A percentile compares a stretch with the other conserved stretches of the same genome.
phyloP scores from a whole-genome alignment of 2,329 filamentous ascomycete species.

The Claviceps humidiphila region DNA sequence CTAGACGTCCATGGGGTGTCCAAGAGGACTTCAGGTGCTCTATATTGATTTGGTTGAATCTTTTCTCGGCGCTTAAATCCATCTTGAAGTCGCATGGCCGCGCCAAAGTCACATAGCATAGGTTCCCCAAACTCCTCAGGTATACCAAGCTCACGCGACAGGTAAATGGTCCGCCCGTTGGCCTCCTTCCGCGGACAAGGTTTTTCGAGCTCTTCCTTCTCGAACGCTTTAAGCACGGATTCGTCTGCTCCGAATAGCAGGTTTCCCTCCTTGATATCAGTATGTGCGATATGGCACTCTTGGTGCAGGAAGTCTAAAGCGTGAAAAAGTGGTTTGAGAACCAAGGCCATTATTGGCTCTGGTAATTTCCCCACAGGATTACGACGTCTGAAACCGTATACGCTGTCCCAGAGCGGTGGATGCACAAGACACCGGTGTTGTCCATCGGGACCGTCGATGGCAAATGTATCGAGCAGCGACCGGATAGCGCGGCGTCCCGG shows the following conservation, averaged over 20 bases:
- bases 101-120: constrained; percentile 37
- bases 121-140: constrained; percentile 19
- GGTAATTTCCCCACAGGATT: constrained; percentile 26
- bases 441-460: constrained; percentile 21
- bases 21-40: constrained; percentile 34
- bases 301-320: constrained; percentile 32
- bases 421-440: constrained; percentile 24
- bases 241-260: constrained; percentile 30
- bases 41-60: constrained; percentile 27
- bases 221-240: constrained; percentile 24
- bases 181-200: constrained; percentile 29
- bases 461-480: constrained; percentile 23
- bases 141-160: constrained; percentile 24
- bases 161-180: constrained; percentile 27
- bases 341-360: constrained; percentile 18
- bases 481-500: constrained; percentile 19
- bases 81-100: constrained; percentile 23
- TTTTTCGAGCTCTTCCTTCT: constrained; percentile 23
- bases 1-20: constrained; percentile 29
- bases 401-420: constrained; percentile 13
- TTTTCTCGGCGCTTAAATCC: constrained; percentile 18
- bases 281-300: constrained; percentile 32
- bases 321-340: constrained; percentile 26
- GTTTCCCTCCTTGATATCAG: constrained; percentile 34
- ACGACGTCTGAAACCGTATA: constrained; percentile 10